Evolutionary conservation across 306 rosid genomes (phyloP), one percentile per base, ranked within the genome.

Genomic region (Gynostemma pentaphyllum): DNA sequence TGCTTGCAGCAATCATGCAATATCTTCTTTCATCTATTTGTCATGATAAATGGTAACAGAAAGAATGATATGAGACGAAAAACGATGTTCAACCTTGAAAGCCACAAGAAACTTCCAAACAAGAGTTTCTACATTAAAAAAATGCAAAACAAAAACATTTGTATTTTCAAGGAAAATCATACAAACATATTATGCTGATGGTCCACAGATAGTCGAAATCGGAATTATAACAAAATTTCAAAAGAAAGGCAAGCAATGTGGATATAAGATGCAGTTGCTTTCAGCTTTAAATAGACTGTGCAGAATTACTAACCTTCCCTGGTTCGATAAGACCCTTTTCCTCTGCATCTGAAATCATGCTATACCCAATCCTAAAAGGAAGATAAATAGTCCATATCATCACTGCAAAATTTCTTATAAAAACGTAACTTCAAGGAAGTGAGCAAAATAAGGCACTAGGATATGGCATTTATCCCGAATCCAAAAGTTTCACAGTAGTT

Each of bases 271-370:
- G 26, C 5, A n/a, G 50, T 24, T 24, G 1, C 16, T 1, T 4
- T 42, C 51, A 27, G 40, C 26, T 67, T 16, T 5, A 21, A 34
- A 45, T 61, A 48, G 76, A 47, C 12, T 37, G 12, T 62, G 64
- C 37, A 40, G 16, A 57, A 76, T 64, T 56, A 76, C 90, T 74
- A 24, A 88, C 96, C 82, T 73, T 83, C 23, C 96, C 96, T 1
- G 96, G 90, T 23, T 45, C 72, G 51, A 88, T 88, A 56, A 78
- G 75, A 67, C 94, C 94, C 41, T 80, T 47, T 71, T 79, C 72
- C 74, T 85, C 96, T 60, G 96, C 96, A 68, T 88, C 94, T 59
- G 75, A 39, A 72, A 88, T 89, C 91, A 86, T 85, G 59, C 94
- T 81, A 68, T 82, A 83, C 18, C 95, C 95, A 46, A 89, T 85